Conservation (phyloP, 108 stramenopile species). For the Thalassiosira profunda region DNA sequence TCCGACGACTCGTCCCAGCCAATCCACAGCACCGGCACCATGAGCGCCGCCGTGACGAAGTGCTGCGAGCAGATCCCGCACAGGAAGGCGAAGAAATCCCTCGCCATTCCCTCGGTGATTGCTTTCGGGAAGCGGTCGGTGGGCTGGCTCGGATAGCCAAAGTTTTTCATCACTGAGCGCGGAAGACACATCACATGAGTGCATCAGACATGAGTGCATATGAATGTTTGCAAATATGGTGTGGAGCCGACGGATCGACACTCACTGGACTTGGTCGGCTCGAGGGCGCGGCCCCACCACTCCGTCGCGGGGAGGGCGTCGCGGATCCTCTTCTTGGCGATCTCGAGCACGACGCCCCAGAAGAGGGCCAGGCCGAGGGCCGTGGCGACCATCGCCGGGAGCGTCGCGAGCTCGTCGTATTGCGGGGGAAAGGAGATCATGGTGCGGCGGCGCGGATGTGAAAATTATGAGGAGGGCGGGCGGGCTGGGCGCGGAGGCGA, state of each 20-base stretch:
- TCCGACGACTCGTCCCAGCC: constrained; percentile 11
- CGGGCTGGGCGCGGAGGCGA: no score
- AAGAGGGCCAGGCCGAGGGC: background rate
- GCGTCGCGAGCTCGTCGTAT: no score
- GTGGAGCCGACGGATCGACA: no score
- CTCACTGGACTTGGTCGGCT: background rate
- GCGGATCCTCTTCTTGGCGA: background rate
- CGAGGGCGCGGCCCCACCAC: background rate
- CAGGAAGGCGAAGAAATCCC: background rate
- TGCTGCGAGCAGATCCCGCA: background rate
- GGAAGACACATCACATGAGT: no score
- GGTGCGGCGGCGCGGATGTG: no score
- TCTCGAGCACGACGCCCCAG: background rate
- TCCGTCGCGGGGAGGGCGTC: background rate
- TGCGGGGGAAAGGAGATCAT: no score
- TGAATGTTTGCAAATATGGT: no score
- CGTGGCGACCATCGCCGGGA: background rate
- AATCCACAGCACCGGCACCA: constrained; percentile 3
- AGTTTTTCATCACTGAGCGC: constrained; percentile 6
- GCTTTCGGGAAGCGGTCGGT: background rate
- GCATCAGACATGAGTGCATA: no score
- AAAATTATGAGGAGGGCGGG: no score
- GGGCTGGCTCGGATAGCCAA: constrained; percentile 2
- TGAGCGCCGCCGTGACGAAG: background rate
- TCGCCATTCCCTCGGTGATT: background rate